Base-by-base conservation (phyloP, 1,284 basidiomycete genomes). In the Cryptococcus amylolentus region DNA sequence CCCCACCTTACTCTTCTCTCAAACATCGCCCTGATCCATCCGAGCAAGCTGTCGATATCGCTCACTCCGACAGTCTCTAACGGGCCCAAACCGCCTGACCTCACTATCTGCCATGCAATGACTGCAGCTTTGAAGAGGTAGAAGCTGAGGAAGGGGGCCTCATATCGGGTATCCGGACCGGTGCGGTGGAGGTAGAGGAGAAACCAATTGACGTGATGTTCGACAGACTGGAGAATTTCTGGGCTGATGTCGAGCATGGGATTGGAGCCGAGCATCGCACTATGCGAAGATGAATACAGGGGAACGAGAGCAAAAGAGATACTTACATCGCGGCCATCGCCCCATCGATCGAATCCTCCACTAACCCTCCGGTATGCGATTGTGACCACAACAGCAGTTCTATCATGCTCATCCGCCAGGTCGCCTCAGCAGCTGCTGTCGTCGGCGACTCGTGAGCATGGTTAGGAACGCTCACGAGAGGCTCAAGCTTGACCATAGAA, bases 301-400 rank as follows among this genome's bases (percentile, higher is more conserved):
- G n/a, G 31, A 7, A 49, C 42, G 38, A 13, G 45, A 16, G 16
- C 8, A 44, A 13, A 14, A 49, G 9, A 27, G 37, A 1, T 20
- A 68, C 69, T 55, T 41, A 71, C 69, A 64, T 60, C 14, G 68
- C 63, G 8, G 68, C 69, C 13, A 71, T 27, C 6, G 68, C 68
- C 1, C 61, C 67, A 28, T 68, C 68, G 16, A 71, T 28, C 44
- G 59, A 65, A 12, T 44, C 41, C 46, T 71, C 69, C 3, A 71
- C 64, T 4, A 70, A 43, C 2, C 69, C 69, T 14, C 56, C 56
- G 20, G 66, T 71, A 50, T 71, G 69, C 1, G 66, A 51, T 14
- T 63, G 57, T 5, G 58, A 62, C 69, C 69, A 71, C 4, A 62
- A 51, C 4, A 71, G 52, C 27, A 66, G 55, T 52, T 71, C 69